Evolutionary conservation across 306 rosid species (phyloP), one percentile per base, ranked within the genome.

Genomic region (Hippophae rhamnoides): DNA sequence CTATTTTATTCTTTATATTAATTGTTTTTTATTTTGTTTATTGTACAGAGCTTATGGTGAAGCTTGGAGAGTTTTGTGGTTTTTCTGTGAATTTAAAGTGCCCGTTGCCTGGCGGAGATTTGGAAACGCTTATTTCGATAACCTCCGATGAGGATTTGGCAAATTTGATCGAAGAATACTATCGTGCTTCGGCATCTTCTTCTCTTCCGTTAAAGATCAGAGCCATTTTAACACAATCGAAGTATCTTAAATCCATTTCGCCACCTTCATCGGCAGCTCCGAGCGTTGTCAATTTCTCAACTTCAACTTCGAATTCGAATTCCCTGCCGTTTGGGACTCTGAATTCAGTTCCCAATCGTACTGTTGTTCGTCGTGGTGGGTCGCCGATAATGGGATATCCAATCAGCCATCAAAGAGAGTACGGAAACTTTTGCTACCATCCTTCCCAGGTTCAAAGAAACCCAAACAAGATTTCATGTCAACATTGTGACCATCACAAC

Each of bases 121-220:
- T 92, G 52, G 99, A 86, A 61, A 92, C 95, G 0, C 67, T 92
- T 74, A 73, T 92, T 70, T 67, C 96, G n/a, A 57, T 92, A 48
- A 82, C 54, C 5, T 84, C 75, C 61, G 99, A 88, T 6, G 95
- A 84, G 57, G 99, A 92, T 72, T 72, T 87, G 69, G 68, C 78
- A 0, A 81, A 80, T 45, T 72, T 92, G 47, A 60, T 92, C 2
- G 85, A 88, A 56, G 88, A 76, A 69, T 88, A 92, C 69, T 78
- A 73, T 52, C 76, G 85, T 43, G 86, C 76, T 54, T 85, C 84
- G 38, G 66, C 78, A 0, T 66, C 76, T 55, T 42, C 73, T 1
- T 31, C 38, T 31, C 38, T 31, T 31, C 38, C 38, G 38, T 31
- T 31, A 1, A 82, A 90, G 74, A 79, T 87, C 75, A 84, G 86